Evolutionary conservation across 805 yeast genomes (phyloP), one percentile per base, ranked within the genome.

Genomic region (Komagataella populi): DNA sequence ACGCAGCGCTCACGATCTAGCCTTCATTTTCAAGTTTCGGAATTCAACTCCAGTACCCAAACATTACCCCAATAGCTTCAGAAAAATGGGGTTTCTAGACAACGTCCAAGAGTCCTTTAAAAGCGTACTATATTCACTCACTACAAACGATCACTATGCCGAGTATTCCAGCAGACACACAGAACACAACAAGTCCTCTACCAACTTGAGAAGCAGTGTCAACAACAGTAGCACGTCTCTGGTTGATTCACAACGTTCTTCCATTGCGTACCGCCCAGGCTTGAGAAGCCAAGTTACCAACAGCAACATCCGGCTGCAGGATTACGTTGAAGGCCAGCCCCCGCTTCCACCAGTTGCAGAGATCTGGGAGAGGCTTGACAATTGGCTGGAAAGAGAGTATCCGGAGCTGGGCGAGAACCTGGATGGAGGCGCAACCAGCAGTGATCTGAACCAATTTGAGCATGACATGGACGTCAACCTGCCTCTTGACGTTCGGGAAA

Each of bases 311-410:
- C 67, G 72, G 58, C 52, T 73, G 65, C 65, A 70, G 59, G 66
- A 63, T 57, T 61, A 68, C 49, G 59, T 65, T 14, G 59, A 69
- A 44, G 80, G 80, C 1, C 74, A 67, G 54, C 76, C 78, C 22
- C 79, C 79, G 17, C 61, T 74, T 50, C 79, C 80, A 16, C 81
- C 91, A 51, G 87, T 90, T 55, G 71, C 77, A 1, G 76, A 81
- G 20, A 85, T 96, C 10, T 91, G 98, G 98, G 77, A 85, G 55
- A 90, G 90, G 60, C 81, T 91, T 53, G 91, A 87, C 57, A 71
- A 79, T 17, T 91, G 97, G 96, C 71, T 91, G 17, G 71, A 77
- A 43, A 78, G 79, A 52, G 76, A 87, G 65, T 84, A 83, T 56
- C 86, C 93, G 1, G 99, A 91, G 66, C 70, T 93, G 52, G 77